Base-by-base conservation (phyloP, 371 early-diverging fungal genomes). In the Rhizopus delemar region DNA sequence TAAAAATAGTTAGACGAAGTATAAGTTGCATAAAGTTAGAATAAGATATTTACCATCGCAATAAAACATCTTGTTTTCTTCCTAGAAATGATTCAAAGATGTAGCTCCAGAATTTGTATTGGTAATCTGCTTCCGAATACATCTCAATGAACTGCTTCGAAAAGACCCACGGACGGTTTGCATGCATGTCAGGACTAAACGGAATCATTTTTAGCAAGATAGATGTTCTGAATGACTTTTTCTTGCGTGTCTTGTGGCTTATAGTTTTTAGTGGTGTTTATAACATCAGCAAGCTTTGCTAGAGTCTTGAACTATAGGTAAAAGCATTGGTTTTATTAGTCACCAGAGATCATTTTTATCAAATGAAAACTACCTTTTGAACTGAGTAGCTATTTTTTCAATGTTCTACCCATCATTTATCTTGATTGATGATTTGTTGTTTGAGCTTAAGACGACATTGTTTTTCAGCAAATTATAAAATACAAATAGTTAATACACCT, bases 31-130 rank as follows among this genome's bases (percentile, higher is more conserved):
- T 63, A 62, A 56, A 63, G 57, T 62, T 41, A 15, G 2, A 57
- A 52, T 57, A 53, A 62, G 41, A 57, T 57, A 57, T 53, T 63
- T 57, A 63, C 63, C 63, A 63, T 38, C 57, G 57, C 53, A 63
- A 57, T 53, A 52, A 22, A 46, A 62, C 38, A 57, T 48, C 53
- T 56, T 62, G 48, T 36, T 46, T 52, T 57, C 48, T 57, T 49
- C 58, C 58, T 43, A 63, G 53, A 53, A 57, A 57, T 5, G 58
- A 57, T 53, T 63, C 58, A 63, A 57, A 62, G 11, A 62, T 62
- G 35, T 63, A 63, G 31, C 62, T 54, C 61, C 62, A 62, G 39
- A 59, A 59, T 59, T 52, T 51, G n/a, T 59, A 59, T 45, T 56
- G 62, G 45, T 62, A 56, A 56, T 62, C 62, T 51, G 57, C 56